Base-by-base conservation (phyloP, 768 basidiomycete species). In the Boletus rubescentipes region DNA sequence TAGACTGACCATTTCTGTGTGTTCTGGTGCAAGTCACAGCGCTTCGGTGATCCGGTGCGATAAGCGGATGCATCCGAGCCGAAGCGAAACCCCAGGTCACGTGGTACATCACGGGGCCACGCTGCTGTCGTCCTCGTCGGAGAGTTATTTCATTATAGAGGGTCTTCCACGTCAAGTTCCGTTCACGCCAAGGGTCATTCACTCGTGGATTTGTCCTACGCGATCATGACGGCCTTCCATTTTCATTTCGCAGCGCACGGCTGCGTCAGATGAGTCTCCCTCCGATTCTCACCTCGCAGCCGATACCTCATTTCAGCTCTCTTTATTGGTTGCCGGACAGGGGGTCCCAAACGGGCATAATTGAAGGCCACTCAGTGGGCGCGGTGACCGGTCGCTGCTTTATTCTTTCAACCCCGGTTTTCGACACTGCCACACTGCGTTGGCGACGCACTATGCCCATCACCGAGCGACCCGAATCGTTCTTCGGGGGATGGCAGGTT, bases 1-100 rank as follows among this genome's bases (percentile, higher is more conserved):
- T 2, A 4, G 29, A 68, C 67, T 57, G 49, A 70, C 67, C 67
- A 71, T 70, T 14, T 55, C 34, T 46, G 40, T 4, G 10, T 2
- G 46, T 42, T n/a, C 39, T 31, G 42, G 38, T 44, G 10, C 35
- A 44, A 38, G 51, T 31, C 15, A 26, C 10, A 18, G n/a, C 34
- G 45, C 1, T 10, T 26, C 12, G 47, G n/a, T n/a, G n/a, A n/a
- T 18, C 30, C 54, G 42, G 51, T 5, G 20, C 45, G 57, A 67
- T 59, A 55, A 54, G 47, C 63, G 63, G 66, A n/a, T 4, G 41
- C 21, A 9, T 20, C 64, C 55, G 59, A 35, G 66, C 51, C 66
- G 66, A 18, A 34, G 47, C 21, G 48, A 62, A 61, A 44, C 51
- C 51, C 60, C 46, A 46, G 51, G 57, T 64, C 62, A 65, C 63